Percentiles rank a stretch among this genome's conserved stretches.
These are phyloP conservation scores for Metahyphopichia silvanorum DNA, from an alignment of 805 yeast species.

Conservation along the genomic window DNA sequence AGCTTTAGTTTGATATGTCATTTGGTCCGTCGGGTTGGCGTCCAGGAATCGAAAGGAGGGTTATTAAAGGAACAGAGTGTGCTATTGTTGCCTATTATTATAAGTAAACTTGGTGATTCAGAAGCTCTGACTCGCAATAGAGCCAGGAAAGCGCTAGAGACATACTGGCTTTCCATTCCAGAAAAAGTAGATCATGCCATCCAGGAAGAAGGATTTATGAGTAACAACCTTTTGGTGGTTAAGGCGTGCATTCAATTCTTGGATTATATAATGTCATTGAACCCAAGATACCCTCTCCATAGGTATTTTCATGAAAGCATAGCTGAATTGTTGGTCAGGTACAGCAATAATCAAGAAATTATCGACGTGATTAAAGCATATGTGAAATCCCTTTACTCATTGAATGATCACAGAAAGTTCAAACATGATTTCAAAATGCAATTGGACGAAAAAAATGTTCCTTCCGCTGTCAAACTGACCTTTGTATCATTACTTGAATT, in stretches of 20 bases:
- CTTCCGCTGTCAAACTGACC: too few relatives aligned
- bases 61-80: conserved; percentile 41
- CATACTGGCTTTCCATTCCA: conserved; percentile 54
- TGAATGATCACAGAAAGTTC: too few relatives aligned
- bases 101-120: conserved; percentile 43
- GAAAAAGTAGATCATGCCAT: conserved; percentile 43
- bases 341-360: too few relatives aligned
- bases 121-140: conserved; percentile 35
- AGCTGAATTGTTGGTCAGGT: too few relatives aligned
- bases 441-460: too few relatives aligned
- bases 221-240: conserved; percentile 33
- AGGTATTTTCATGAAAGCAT: too few relatives aligned
- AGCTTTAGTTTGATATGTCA: conserved; percentile 55
- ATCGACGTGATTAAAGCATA: too few relatives aligned
- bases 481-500: too few relatives aligned
- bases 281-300: too few relatives aligned
- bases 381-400: too few relatives aligned
- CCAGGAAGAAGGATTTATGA: conserved; percentile 41
- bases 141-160: conserved; percentile 50
- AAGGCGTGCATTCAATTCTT: conserved; percentile 46
- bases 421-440: too few relatives aligned
- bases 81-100: conserved; percentile 49
- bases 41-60: conserved; percentile 46
- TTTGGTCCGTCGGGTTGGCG: conserved; percentile 53
- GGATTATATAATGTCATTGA: conserved; percentile 33